phyloP scores from a whole-genome alignment of 2,329 filamentous ascomycete species.

The Malbranchea zuffiana region DNA sequence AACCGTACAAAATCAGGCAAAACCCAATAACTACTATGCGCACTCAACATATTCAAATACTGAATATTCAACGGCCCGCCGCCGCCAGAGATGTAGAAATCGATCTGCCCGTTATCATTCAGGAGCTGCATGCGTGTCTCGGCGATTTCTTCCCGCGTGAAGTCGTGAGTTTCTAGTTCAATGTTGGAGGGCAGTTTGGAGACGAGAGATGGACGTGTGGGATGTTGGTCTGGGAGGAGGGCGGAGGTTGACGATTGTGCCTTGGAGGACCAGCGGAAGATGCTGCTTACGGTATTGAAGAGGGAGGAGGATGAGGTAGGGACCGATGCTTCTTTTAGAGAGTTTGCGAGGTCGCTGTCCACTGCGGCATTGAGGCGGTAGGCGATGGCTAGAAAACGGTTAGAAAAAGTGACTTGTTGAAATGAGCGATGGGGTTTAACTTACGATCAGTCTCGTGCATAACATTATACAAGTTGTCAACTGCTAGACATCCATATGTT shows the following conservation, averaged over 20 bases:
- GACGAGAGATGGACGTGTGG: conserved; percentile 33
- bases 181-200: conserved; percentile 56
- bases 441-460: conserved; percentile 58
- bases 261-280: conserved; percentile 47
- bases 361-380: conserved; percentile 87
- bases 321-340: conserved; percentile 66
- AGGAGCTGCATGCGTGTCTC: conserved; percentile 78
- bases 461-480: conserved; percentile 95
- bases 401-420: not conserved
- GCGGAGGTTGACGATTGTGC: conserved; percentile 44
- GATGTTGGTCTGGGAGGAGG: conserved; percentile 27
- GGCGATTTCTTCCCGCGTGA: conserved; percentile 80
- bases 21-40: conserved; percentile 90
- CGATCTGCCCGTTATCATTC: conserved; percentile 94
- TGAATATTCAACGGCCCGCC: conserved; percentile 86
- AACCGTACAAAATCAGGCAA: conserved; percentile 80
- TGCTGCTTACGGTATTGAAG: conserved; percentile 52
- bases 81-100: conserved; percentile 74
- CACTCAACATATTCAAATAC: conserved; percentile 92
- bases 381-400: conserved; percentile 52
- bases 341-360: conserved; percentile 65
- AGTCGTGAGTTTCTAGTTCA: conserved; percentile 94
- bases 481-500: conserved; percentile 77
- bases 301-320: conserved; percentile 60
- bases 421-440: conserved; percentile 11